These are phyloP conservation scores for Annona squamosa DNA, from an alignment of 164 flowering plant species.

Conservation along the genomic window DNA sequence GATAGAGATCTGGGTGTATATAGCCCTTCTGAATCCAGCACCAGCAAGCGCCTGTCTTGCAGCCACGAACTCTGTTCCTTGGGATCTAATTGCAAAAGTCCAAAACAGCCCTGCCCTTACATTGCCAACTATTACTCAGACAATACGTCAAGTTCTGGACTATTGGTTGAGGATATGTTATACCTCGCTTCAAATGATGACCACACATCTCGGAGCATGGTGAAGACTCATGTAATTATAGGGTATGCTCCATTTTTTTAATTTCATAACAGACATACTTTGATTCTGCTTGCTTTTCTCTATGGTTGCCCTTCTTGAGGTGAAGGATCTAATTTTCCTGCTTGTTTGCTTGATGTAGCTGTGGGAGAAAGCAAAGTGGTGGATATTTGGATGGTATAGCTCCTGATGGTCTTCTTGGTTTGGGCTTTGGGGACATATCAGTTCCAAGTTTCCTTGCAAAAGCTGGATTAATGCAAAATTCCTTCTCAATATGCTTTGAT, in stretches of 20 bases:
- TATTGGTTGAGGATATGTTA: constrained; percentile 70
- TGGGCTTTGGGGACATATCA: constrained; percentile 77
- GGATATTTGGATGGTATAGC: constrained; percentile 81
- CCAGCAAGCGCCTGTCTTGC: constrained; percentile 68
- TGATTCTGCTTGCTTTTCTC: not conserved
- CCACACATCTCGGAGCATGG: constrained; percentile 28
- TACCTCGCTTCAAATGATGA: constrained; percentile 49
- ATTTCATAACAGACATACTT: not conserved
- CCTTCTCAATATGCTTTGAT: constrained; percentile 91
- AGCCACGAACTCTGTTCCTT: constrained; percentile 62
- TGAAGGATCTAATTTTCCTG: not conserved
- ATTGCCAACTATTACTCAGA: constrained; percentile 45
- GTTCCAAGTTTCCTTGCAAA: constrained; percentile 81
- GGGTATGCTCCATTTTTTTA: constrained; percentile 43
- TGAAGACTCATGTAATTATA: constrained; percentile 57
- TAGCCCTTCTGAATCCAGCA: constrained; percentile 66
- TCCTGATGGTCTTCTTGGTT: constrained; percentile 96
- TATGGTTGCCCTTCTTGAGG: not conserved
- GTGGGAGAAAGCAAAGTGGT: constrained; percentile 94
- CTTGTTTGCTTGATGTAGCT: constrained; percentile 39
- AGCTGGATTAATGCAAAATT: constrained; percentile 57
- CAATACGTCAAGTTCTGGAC: constrained; percentile 74
- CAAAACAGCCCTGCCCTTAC: constrained; percentile 71
- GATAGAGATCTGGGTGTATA: constrained; percentile 79
- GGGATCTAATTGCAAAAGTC: constrained; percentile 49